These are phyloP conservation scores for Inga laurina DNA, from an alignment of 306 rosid genomes.

Conservation along the genomic window DNA sequence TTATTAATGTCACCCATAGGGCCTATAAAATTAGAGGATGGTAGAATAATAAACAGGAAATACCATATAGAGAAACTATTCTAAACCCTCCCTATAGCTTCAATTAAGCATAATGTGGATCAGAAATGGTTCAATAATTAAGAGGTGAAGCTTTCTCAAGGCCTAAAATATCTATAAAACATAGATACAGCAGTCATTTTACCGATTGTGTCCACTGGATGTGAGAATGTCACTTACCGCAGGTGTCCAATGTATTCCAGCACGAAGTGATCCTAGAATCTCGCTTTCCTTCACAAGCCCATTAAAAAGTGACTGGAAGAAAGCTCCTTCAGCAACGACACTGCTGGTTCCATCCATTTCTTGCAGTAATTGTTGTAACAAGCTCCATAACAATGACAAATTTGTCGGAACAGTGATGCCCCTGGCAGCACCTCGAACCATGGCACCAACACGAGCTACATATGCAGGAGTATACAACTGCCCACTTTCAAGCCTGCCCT, in stretches of 20 bases:
- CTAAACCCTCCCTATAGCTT: not conserved
- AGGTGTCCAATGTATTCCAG: conserved; percentile 98
- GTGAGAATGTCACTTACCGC: conserved; percentile 62
- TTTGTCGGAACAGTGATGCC: conserved; percentile 81
- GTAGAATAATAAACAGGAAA: conserved; percentile 17
- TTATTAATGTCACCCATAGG: conserved; percentile 12
- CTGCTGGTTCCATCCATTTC: conserved; percentile 87
- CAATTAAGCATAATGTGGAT: conserved; percentile 18
- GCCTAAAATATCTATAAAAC: conserved; percentile 27
- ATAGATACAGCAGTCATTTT: conserved; percentile 5
- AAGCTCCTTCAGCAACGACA: conserved; percentile 81
- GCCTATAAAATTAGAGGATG: conserved; percentile 7
- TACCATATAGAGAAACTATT: not conserved
- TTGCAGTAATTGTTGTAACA: conserved; percentile 79
- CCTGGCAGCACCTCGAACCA: conserved; percentile 95
- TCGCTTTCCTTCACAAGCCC: conserved; percentile 81
- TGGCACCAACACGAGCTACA: conserved; percentile 84
- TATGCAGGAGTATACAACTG: conserved; percentile 97
- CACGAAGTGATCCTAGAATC: conserved; percentile 87
- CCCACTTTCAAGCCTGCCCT: conserved; percentile 99
- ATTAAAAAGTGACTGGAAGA: conserved; percentile 87
- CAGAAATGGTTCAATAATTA: not conserved
- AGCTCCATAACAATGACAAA: conserved; percentile 75
- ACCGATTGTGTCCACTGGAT: conserved; percentile 1
- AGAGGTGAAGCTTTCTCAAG: conserved; percentile 1